These are phyloP conservation scores for Verruconis gallopava DNA, from an alignment of 2,329 filamentous ascomycete genomes.

Conservation along the genomic window DNA sequence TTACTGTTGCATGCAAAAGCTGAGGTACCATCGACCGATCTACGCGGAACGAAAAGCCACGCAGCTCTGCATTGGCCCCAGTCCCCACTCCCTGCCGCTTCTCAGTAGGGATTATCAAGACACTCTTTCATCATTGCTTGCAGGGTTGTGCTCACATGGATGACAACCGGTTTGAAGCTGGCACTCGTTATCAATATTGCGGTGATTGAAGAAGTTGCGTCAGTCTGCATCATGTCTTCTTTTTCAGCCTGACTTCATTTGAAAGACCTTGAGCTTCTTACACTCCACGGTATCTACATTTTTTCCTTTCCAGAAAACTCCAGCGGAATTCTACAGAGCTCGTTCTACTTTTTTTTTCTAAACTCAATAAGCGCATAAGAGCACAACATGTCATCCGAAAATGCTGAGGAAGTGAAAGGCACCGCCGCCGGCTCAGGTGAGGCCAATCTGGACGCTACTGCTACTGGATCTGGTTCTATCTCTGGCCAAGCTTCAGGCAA, in stretches of 20 bases:
- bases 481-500: slow-evolving; percentile 5
- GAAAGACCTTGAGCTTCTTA: too few relatives aligned
- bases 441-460: background rate
- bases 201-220: background rate
- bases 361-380: too few relatives aligned
- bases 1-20: too few relatives aligned
- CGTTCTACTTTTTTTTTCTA: too few relatives aligned
- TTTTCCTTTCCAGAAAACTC: too few relatives aligned
- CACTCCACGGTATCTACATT: too few relatives aligned
- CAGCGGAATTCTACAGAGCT: too few relatives aligned
- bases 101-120: background rate
- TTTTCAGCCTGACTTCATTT: too few relatives aligned
- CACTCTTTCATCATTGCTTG: slow-evolving; percentile 1
- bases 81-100: background rate
- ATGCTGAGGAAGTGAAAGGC: background rate
- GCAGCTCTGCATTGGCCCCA: background rate
- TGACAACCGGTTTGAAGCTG: background rate
- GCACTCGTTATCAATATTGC: too few relatives aligned
- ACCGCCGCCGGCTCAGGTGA: background rate
- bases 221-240: background rate
- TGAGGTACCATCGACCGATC: background rate
- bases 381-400: background rate
- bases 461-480: background rate
- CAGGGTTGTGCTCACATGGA: background rate
- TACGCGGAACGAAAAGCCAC: too few relatives aligned